phyloP scores from a whole-genome alignment of 2,329 filamentous ascomycete species.

The Sporothrix pallida region DNA sequence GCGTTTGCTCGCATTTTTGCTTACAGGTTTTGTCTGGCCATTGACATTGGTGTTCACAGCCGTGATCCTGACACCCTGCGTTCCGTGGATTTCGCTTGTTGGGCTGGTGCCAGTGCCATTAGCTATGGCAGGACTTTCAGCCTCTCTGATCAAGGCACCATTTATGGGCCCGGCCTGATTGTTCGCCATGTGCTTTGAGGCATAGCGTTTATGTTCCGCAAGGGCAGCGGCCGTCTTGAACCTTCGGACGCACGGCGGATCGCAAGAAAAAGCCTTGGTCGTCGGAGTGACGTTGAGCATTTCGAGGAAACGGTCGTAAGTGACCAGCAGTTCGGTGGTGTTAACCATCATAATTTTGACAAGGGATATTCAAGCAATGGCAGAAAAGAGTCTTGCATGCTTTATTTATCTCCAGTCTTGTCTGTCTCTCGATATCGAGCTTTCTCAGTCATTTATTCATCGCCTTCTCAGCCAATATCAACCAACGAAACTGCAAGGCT shows the following conservation, averaged over 20 bases:
- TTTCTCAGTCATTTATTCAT: no score
- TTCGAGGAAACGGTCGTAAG: background rate
- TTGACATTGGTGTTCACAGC: background rate
- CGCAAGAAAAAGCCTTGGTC: background rate
- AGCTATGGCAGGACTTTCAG: background rate
- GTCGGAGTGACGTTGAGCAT: background rate
- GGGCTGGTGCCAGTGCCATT: background rate
- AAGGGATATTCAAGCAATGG: background rate
- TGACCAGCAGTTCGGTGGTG: no score
- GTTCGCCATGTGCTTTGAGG: background rate
- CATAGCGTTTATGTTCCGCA: background rate
- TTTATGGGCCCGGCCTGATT: background rate
- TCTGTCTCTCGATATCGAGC: background rate
- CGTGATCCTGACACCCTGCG: background rate
- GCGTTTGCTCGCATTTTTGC: background rate
- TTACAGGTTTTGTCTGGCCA: background rate
- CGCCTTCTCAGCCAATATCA: background rate
- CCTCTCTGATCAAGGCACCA: background rate
- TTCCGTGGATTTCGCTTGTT: background rate
- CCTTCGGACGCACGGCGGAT: background rate
- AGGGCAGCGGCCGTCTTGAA: constrained; percentile 12
- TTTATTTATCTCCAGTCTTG: constrained; percentile 1
- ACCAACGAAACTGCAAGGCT: background rate
- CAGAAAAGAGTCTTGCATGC: background rate
- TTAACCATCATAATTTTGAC: no score